Base-by-base conservation (phyloP, 2,329 filamentous ascomycete species). In the Davidsoniella australis region DNA sequence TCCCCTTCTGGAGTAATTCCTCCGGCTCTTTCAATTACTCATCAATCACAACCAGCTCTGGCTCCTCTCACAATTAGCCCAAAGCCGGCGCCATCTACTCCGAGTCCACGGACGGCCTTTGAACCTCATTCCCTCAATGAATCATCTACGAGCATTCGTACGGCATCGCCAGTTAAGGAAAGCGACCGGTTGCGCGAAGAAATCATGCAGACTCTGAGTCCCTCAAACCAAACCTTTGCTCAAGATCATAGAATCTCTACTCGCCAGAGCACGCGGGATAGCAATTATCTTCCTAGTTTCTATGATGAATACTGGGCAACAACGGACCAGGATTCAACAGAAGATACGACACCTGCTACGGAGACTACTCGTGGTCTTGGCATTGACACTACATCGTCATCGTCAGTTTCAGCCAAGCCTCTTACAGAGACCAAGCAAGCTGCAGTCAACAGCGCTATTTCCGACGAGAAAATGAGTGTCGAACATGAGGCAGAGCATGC, bases 131-230 rank as follows among this genome's bases (percentile, higher is more conserved):
- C 46, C 18, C 40, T 38, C 9, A 45, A 38, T 20, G 40, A 39
- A 38, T 46, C 50, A 14, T 45, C 52, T 37, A 26, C 49, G 7
- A 50, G 39, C 45, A 45, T 48, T 39, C 36, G 17, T 26, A 53
- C 69, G 8, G 68, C 69, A 6, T 70, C 71, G 0, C 70, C 76
- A 26, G 68, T 79, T 52, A 75, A 80, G 55, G 82, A 86, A 57
- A 86, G 75, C 57, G 83, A 88, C 55, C 69, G 74, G 50, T 61
- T 88, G 43, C 72, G 78, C 24, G 80, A 85, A 52, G 84, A 88
- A 57, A 88, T 88, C 49, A 76, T 85, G 48, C 76, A 75, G 51
- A 82, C 77, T 40, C 66, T 88, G 2, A 78, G 71, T 49, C 72
- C 78, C 0, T 49, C 46, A 16, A 42, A 26, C n/a, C 10, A 26